A percentile compares a stretch with the other conserved stretches of the same genome.
These are phyloP conservation scores for Sequoiadendron giganteum DNA, from an alignment of 75 land plant genomes.

Conservation along the genomic window DNA sequence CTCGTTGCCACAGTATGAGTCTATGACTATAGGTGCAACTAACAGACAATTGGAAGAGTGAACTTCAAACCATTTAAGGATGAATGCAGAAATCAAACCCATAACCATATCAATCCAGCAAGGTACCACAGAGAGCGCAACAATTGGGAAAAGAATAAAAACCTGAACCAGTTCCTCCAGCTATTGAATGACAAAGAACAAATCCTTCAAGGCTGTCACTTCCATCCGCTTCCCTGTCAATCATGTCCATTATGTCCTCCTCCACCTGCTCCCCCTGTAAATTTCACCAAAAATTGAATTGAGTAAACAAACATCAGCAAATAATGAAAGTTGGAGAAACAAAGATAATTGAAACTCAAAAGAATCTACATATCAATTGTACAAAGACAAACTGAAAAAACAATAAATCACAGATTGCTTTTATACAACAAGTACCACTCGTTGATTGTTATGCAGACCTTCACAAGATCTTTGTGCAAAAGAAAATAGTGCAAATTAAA, in stretches of 20 bases:
- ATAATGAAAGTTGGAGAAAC: not conserved
- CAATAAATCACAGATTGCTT: not conserved
- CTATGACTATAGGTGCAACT: too few species aligned
- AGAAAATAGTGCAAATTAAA: not conserved
- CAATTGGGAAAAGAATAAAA: not conserved
- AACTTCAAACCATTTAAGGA: not conserved
- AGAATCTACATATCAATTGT: not conserved
- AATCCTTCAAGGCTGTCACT: conserved; percentile 99
- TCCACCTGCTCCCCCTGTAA: conserved; percentile 92
- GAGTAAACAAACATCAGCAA: not conserved
- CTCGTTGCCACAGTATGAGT: too few species aligned
- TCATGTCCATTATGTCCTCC: conserved; percentile 99
- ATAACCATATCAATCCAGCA: not conserved
- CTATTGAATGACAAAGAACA: conserved; percentile 98
- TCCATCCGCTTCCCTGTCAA: conserved; percentile 99
- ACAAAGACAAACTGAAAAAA: not conserved
- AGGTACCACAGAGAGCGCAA: not conserved
- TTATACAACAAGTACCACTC: not conserved
- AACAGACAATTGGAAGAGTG: too few species aligned
- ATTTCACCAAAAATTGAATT: not conserved
- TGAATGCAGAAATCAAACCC: not conserved
- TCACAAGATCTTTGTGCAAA: not conserved
- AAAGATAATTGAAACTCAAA: not conserved
- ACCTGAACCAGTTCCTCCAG: conserved; percentile 99
- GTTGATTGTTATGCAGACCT: not conserved